These are phyloP conservation scores for Monosporozyma aquatica DNA, from an alignment of 805 yeast species.

Conservation along the genomic window DNA sequence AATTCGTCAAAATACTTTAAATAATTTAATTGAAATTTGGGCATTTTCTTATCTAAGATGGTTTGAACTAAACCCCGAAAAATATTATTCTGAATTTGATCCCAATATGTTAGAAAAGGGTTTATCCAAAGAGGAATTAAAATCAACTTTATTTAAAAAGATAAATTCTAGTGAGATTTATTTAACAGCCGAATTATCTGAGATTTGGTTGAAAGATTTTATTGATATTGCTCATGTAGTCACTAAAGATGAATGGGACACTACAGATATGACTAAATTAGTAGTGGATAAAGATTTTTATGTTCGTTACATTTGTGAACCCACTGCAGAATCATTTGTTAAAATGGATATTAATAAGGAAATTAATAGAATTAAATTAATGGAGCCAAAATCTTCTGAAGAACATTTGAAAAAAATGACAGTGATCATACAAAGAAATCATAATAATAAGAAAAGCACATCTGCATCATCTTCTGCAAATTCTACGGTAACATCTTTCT, in stretches of 20 bases:
- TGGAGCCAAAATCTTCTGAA: conserved; percentile 22
- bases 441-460: neutral
- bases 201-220: conserved; percentile 37
- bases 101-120: conserved; percentile 17
- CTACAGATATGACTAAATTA: conserved; percentile 1
- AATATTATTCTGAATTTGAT: conserved; percentile 23
- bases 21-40: conserved; percentile 38
- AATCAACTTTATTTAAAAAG: conserved; percentile 16
- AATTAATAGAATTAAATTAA: conserved; percentile 11
- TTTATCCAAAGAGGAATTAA: conserved; percentile 10
- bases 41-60: conserved; percentile 41
- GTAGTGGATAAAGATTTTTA: conserved; percentile 22
- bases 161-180: conserved; percentile 40
- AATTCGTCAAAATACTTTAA: conserved; percentile 40
- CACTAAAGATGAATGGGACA: conserved; percentile 30
- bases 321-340: conserved; percentile 20
- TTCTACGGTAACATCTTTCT: no score
- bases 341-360: conserved; percentile 17
- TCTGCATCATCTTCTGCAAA: neutral
- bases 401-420: conserved; percentile 22
- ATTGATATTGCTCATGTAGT: conserved; percentile 38
- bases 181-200: conserved; percentile 42
- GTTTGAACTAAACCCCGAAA: conserved; percentile 31
- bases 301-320: conserved; percentile 31
- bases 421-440: conserved; percentile 4